Percentiles rank a stretch among this genome's conserved stretches.
Conservation (phyloP, 352 stramenopile genomes). For the Lagenidium giganteum region DNA sequence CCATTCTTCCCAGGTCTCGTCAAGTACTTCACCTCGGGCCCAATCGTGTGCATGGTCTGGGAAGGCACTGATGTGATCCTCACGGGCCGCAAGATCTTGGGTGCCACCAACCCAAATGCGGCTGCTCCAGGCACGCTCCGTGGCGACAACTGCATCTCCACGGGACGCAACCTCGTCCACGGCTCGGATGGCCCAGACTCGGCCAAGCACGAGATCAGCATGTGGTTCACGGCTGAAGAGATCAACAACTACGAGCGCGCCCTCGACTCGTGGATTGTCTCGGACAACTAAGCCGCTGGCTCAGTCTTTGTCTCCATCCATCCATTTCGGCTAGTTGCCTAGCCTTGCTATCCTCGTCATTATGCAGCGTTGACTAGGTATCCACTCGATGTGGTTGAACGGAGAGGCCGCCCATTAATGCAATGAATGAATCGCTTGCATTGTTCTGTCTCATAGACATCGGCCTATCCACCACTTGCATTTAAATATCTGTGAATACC, state of each 20-base stretch:
- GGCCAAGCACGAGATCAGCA: conserved; percentile 90
- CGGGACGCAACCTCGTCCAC: conserved; percentile 91
- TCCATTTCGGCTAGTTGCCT: no score
- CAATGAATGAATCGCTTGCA: no score
- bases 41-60: conserved; percentile 95
- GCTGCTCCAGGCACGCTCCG: conserved; percentile 92
- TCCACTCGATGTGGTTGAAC: no score
- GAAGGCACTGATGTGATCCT: conserved; percentile 93
- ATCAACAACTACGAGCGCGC: conserved; percentile 89
- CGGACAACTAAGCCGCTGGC: conserved; percentile 87
- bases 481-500: no score
- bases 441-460: no score
- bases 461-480: no score
- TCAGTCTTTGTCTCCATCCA: no score
- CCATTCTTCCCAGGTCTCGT: conserved; percentile 91
- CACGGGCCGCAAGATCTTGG: conserved; percentile 93
- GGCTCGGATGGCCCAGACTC: conserved; percentile 90
- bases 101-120: conserved; percentile 92
- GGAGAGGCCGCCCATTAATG: no score
- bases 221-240: conserved; percentile 92
- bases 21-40: conserved; percentile 90
- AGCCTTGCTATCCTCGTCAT: conserved; percentile 1
- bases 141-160: conserved; percentile 92
- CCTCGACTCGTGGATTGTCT: conserved; percentile 85
- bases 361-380: no score